These are phyloP conservation scores for Pezicula carpinea DNA, from an alignment of 2,329 filamentous ascomycete genomes.

Conservation along the genomic window DNA sequence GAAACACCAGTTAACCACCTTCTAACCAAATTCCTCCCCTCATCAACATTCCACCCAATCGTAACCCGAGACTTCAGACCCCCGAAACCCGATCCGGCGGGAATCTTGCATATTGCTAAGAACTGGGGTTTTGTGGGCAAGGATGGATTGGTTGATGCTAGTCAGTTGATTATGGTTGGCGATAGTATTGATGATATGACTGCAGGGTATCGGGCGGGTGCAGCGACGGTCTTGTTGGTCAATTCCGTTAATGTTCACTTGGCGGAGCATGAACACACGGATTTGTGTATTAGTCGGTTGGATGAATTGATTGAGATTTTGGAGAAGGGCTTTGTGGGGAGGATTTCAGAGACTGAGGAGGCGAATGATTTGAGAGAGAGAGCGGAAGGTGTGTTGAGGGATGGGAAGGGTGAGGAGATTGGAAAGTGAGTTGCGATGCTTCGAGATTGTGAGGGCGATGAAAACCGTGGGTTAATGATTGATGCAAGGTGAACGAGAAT, in stretches of 20 bases:
- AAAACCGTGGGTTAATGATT: too few species aligned
- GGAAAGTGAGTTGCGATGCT: too few species aligned
- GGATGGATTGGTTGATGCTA: constrained; percentile 12
- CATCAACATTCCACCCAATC: constrained; percentile 68
- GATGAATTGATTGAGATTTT: constrained; percentile 75
- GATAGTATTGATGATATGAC: constrained; percentile 92
- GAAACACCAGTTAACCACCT: constrained; percentile 73
- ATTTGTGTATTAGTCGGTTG: constrained; percentile 64
- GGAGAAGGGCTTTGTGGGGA: constrained; percentile 67
- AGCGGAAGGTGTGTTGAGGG: constrained; percentile 13
- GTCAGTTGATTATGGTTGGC: constrained; percentile 39
- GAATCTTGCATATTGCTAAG: constrained; percentile 79
- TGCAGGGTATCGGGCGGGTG: constrained; percentile 76
- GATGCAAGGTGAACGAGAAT: too few species aligned
- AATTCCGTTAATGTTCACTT: constrained; percentile 77
- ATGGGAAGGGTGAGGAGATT: constrained; percentile 12
- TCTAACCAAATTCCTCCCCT: constrained; percentile 67
- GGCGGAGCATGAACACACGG: constrained; percentile 68
- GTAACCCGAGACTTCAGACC: constrained; percentile 77
- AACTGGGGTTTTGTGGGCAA: constrained; percentile 60
- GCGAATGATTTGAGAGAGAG: constrained; percentile 15
- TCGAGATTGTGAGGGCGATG: too few species aligned
- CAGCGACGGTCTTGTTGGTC: constrained; percentile 82
- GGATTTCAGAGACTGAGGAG: constrained; percentile 16
- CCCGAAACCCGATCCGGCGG: constrained; percentile 84